Evolutionary conservation across 495 filamentous ascomycete genomes (phyloP).

Genomic region (Cercophora samala): DNA sequence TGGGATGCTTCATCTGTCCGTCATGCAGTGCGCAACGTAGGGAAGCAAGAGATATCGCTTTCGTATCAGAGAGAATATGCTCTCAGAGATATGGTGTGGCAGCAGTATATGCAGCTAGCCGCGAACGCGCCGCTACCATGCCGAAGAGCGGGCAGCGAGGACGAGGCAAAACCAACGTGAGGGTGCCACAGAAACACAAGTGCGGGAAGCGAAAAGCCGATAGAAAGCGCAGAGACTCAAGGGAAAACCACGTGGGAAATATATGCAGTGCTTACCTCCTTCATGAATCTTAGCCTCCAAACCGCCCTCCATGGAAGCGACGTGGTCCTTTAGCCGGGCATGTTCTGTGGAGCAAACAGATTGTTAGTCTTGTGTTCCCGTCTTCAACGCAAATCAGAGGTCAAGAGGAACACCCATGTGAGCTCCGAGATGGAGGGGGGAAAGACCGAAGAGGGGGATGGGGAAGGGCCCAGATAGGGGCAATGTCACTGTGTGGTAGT

Average conservation of each 20-base stretch:
- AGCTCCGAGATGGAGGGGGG: conserved; percentile 19
- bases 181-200: conserved; percentile 5
- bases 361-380: conserved; percentile 20
- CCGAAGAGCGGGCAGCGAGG: conserved; percentile 5
- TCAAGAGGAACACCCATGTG: conserved; percentile 24
- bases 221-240: conserved; percentile 33
- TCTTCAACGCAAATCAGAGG: conserved; percentile 9
- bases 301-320: conserved; percentile 80
- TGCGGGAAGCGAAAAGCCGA: conserved; percentile 34
- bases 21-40: not conserved
- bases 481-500: conserved; percentile 3
- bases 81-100: not conserved
- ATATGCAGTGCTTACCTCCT: conserved; percentile 65
- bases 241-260: conserved; percentile 14
- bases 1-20: conserved; percentile 4
- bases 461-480: not conserved
- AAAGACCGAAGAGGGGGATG: conserved; percentile 10
- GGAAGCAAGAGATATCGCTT: not conserved
- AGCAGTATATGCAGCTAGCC: conserved; percentile 14
- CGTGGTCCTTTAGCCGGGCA: conserved; percentile 87
- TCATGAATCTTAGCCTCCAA: conserved; percentile 89
- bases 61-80: not conserved
- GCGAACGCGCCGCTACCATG: conserved; percentile 14
- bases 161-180: conserved; percentile 6
- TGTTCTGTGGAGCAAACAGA: conserved; percentile 60